Evolutionary conservation across 2,329 filamentous ascomycete species (phyloP).

Genomic region (Colletotrichum tamarilloi): DNA sequence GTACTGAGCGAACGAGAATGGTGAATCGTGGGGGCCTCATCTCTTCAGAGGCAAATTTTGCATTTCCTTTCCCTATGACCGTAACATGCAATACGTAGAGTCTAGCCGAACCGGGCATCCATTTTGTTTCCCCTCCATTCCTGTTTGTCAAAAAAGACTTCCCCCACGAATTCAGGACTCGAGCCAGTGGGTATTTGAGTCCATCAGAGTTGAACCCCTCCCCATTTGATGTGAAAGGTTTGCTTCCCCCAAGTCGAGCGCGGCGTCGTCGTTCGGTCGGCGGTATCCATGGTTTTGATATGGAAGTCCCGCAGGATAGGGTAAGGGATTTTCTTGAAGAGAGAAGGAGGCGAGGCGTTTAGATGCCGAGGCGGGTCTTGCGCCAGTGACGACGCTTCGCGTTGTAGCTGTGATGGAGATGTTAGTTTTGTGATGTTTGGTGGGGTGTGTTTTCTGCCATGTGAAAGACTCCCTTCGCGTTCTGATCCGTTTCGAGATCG

Average conservation of each 20-base stretch:
- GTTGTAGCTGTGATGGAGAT: constrained; percentile 82
- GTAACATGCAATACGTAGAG: constrained; percentile 55
- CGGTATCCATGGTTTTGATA: constrained; percentile 29
- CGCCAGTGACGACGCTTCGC: constrained; percentile 99
- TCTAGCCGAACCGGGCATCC: constrained; percentile 39
- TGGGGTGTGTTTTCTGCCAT: neutral
- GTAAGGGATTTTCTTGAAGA: constrained; percentile 40
- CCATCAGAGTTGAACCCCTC: constrained; percentile 30
- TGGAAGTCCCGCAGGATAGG: constrained; percentile 39
- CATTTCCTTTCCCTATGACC: constrained; percentile 60
- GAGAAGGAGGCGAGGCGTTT: constrained; percentile 67
- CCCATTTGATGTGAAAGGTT: constrained; percentile 14
- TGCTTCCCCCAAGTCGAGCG: constrained; percentile 30
- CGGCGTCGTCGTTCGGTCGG: constrained; percentile 32
- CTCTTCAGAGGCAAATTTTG: constrained; percentile 42
- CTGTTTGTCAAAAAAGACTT: constrained; percentile 35
- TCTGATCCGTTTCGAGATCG: neutral
- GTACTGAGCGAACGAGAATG: neutral
- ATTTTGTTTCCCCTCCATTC: constrained; percentile 37
- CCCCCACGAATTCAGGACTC: constrained; percentile 38
- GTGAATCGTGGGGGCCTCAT: constrained; percentile 14
- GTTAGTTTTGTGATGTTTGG: neutral
- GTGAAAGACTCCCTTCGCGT: neutral
- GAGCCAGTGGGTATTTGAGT: constrained; percentile 27
- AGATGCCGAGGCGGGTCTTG: constrained; percentile 99